Evolutionary conservation across 805 yeast genomes (phyloP).

Genomic region (Candida ponderosae): DNA sequence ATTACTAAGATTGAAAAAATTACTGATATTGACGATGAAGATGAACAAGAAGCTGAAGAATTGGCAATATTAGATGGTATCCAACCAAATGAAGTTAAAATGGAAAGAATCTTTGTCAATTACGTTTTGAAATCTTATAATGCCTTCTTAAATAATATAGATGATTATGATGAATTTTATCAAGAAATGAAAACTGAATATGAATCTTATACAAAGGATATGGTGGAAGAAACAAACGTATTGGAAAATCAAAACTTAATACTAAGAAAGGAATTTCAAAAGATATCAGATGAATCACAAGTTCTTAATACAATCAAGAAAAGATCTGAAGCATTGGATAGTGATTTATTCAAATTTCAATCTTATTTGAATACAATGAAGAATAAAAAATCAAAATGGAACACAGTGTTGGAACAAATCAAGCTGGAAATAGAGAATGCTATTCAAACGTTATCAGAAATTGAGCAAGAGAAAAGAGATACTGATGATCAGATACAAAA

Average conservation of each 20-base stretch:
- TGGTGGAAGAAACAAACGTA: conserved; percentile 37
- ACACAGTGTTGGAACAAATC: conserved; percentile 45
- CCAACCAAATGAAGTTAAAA: conserved; percentile 26
- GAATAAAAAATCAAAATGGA: conserved; percentile 60
- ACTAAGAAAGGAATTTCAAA: conserved; percentile 31
- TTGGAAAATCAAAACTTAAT: conserved; percentile 32
- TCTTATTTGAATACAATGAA: conserved; percentile 66
- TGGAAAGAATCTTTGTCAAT: conserved; percentile 41
- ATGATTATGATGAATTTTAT: conserved; percentile 48
- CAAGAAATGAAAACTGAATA: conserved; percentile 49
- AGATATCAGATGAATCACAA: conserved; percentile 35
- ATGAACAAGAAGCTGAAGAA: not conserved
- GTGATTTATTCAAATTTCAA: conserved; percentile 62
- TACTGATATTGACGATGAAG: conserved; percentile 7
- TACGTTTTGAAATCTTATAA: conserved; percentile 63
- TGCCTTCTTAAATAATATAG: conserved; percentile 56
- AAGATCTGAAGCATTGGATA: conserved; percentile 56
- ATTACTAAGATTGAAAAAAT: conserved; percentile 33
- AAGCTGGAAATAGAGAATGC: conserved; percentile 42
- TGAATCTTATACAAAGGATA: conserved; percentile 38
- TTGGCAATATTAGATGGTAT: conserved; percentile 19
- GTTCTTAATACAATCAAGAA: conserved; percentile 43
- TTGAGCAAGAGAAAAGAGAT: conserved; percentile 34
- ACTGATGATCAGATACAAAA: conserved; percentile 35
- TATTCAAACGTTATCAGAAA: conserved; percentile 30